Evolutionary conservation across 2,329 filamentous ascomycete genomes (phyloP).

Genomic region (Alternaria longipes): DNA sequence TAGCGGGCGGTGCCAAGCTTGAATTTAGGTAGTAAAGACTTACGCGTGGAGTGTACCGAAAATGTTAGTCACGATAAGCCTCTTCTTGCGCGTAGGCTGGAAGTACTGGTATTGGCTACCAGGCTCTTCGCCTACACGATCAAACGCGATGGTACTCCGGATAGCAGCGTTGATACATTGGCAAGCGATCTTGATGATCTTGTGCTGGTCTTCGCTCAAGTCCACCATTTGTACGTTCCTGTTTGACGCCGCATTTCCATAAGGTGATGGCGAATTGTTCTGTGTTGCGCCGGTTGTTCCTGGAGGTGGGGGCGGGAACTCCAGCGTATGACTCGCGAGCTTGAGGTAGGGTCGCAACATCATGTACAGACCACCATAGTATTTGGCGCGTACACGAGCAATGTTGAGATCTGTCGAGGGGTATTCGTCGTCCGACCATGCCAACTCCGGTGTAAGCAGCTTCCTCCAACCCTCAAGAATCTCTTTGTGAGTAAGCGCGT

Average conservation of each 20-base stretch:
- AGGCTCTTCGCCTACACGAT: constrained; percentile 61
- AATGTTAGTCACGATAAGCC: constrained; percentile 91
- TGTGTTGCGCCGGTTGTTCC: constrained; percentile 17
- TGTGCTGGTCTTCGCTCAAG: constrained; percentile 34
- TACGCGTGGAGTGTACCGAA: constrained; percentile 84
- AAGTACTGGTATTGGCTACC: constrained; percentile 49
- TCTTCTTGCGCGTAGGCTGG: constrained; percentile 66
- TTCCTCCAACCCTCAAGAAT: constrained; percentile 64
- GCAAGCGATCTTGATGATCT: constrained; percentile 39
- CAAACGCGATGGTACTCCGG: constrained; percentile 85
- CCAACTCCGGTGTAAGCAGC: constrained; percentile 62
- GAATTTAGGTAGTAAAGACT: constrained; percentile 21
- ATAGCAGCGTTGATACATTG: constrained; percentile 69
- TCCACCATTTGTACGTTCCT: constrained; percentile 42
- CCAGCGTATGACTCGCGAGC: constrained; percentile 64
- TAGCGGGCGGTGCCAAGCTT: constrained; percentile 10
- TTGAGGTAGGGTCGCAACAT: constrained; percentile 82
- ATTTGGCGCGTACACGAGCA: constrained; percentile 89
- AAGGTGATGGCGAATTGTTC: constrained; percentile 63
- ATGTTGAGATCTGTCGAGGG: constrained; percentile 80
- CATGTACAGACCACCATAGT: constrained; percentile 91
- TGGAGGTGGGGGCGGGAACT: constrained; percentile 44
- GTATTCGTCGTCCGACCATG: constrained; percentile 72
- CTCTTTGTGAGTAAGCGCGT: constrained; percentile 46
- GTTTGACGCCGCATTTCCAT: constrained; percentile 33